Base-by-base conservation (phyloP, 1,284 basidiomycete genomes). In the Cerioporus squamosus region DNA sequence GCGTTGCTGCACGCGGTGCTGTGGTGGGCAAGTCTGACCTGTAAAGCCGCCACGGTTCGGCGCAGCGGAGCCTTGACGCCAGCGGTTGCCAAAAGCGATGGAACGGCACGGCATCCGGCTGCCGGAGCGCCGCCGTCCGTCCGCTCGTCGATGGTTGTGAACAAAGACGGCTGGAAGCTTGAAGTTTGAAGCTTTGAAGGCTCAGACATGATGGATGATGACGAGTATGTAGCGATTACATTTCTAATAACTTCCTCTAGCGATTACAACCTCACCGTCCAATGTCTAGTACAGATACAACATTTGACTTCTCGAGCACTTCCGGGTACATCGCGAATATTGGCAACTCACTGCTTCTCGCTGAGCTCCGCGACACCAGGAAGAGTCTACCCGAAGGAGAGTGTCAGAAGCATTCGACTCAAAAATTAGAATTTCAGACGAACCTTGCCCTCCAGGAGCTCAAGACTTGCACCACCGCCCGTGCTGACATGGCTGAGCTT, bases 361-460 rank as follows among this genome's bases (percentile, higher is more conserved):
- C 89, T 92, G 66, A 95, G 79, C 68, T 88, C 93, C 18, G 88
- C 89, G 63, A 95, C 92, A 75, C 93, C 93, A 59, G 93, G 93
- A 38, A 95, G 83, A 38, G 79, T 85, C 92, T 93, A 55, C 5
- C 65, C 14, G 36, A 42, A 31, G 51, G 20, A 36, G 14, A 10
- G 33, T 10, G 33, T 57, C 47, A 62, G 57, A 44, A 36, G 1
- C 14, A 9, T 17, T 9, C n/a, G 14, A 17, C 15, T 44, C 7
- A 14, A 61, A 33, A 40, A 8, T 7, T 3, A 24, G 15, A 4
- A 7, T 12, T 31, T 57, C 12, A 48, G 23, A 68, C 81, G 70
- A 66, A 92, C 93, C 87, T 98, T 98, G 78, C 97, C 97, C 81
- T 98, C 96, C 64, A 98, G 84, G 51, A 98, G 85, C 77, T 98